These are phyloP conservation scores for Daldinia decipiens DNA, from an alignment of 495 filamentous ascomycete species.

Conservation along the genomic window DNA sequence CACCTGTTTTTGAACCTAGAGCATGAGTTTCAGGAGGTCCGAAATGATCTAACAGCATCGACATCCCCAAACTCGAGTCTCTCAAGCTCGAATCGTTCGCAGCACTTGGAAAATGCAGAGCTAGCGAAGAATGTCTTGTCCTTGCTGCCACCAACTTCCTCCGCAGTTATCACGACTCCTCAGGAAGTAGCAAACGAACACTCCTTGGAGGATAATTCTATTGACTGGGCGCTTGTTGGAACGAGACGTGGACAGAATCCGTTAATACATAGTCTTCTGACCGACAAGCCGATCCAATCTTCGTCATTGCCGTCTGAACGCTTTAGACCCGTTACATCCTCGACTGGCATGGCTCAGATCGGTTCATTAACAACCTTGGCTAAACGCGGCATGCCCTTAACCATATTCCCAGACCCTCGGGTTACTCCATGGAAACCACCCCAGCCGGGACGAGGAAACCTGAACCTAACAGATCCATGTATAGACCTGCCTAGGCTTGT, in stretches of 20 bases:
- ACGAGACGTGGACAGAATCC: constrained; percentile 83
- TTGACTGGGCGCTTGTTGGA: constrained; percentile 61
- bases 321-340: constrained; percentile 53
- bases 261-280: constrained; percentile 95
- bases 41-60: constrained; percentile 62
- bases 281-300: constrained; percentile 90
- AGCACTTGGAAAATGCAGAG: constrained; percentile 77
- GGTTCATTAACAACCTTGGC: constrained; percentile 77
- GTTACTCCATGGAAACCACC: constrained; percentile 72
- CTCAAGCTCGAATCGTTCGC: constrained; percentile 22
- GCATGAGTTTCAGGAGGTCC: constrained; percentile 81
- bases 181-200: constrained; percentile 73
- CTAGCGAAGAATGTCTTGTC: constrained; percentile 73
- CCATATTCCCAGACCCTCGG: constrained; percentile 78
- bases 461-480: constrained; percentile 76
- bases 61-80: constrained; percentile 7
- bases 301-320: constrained; percentile 83
- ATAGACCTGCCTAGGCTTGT: constrained; percentile 86
- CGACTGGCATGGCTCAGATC: constrained; percentile 48
- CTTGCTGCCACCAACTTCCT: constrained; percentile 85
- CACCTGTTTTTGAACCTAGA: constrained; percentile 96
- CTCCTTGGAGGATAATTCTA: constrained; percentile 55
- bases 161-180: constrained; percentile 87
- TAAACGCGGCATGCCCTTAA: constrained; percentile 90
- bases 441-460: constrained; percentile 57